A percentile compares a stretch with the other conserved stretches of the same genome.
Evolutionary conservation across 2,329 filamentous ascomycete species (phyloP).

Genomic region (Sphaerostilbella broomeana): DNA sequence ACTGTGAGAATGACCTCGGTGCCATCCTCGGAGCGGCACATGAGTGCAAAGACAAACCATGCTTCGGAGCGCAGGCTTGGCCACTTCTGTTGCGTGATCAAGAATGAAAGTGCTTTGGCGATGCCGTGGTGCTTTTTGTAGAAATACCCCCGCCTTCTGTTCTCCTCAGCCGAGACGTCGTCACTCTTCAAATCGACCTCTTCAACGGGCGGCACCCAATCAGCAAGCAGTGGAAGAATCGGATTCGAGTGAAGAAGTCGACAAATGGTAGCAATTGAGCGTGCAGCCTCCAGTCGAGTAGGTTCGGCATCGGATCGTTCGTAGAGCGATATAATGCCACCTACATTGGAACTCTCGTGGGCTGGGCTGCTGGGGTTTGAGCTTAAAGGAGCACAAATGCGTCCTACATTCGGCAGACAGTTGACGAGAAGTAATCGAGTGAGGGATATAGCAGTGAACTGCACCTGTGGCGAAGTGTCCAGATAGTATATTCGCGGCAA

Average conservation of each 20-base stretch:
- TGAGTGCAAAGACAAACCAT: slow-evolving; percentile 57
- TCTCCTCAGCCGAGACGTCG: slow-evolving; percentile 14
- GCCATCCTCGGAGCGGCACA: slow-evolving; percentile 47
- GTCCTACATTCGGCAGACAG: slow-evolving; percentile 45
- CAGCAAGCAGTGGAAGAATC: slow-evolving; percentile 25
- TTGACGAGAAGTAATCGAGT: slow-evolving; percentile 49
- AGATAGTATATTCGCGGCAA: slow-evolving; percentile 50
- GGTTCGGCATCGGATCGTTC: slow-evolving; percentile 38
- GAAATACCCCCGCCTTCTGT: slow-evolving; percentile 30
- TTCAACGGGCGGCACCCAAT: slow-evolving; percentile 28
- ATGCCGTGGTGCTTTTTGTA: slow-evolving; percentile 39
- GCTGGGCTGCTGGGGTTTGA: slow-evolving; percentile 23
- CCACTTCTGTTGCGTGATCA: slow-evolving; percentile 53
- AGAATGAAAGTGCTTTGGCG: slow-evolving; percentile 39
- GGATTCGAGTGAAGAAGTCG: slow-evolving; percentile 45
- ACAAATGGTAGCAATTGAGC: slow-evolving; percentile 46
- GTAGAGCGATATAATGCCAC: slow-evolving; percentile 33
- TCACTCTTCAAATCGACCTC: slow-evolving; percentile 6
- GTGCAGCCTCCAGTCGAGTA: slow-evolving; percentile 53
- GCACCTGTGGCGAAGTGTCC: slow-evolving; percentile 47
- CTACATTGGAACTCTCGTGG: slow-evolving; percentile 27
- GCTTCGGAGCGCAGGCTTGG: slow-evolving; percentile 53
- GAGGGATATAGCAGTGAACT: slow-evolving; percentile 54
- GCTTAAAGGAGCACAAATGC: slow-evolving; percentile 38
- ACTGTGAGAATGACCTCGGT: slow-evolving; percentile 38